Evolutionary conservation across 768 basidiomycete genomes (phyloP), one percentile per base, ranked within the genome.

Genomic region (Lepiota brunneoincarnata): DNA sequence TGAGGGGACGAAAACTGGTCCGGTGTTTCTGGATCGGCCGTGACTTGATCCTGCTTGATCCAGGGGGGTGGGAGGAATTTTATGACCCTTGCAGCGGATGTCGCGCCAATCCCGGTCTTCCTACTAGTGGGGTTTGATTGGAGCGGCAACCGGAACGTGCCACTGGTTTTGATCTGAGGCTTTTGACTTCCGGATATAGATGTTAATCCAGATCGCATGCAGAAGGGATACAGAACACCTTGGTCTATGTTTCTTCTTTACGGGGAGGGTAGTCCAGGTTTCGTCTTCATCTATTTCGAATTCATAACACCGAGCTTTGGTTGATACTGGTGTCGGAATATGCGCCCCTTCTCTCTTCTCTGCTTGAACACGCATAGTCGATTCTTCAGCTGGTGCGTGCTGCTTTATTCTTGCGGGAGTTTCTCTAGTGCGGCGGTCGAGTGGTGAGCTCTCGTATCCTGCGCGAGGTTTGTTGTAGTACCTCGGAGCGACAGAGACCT

Each of bases 211-310:
- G 44, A 11, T 11, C 31, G 24, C 5, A 20, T 20, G 36, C 23
- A 6, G n/a, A 21, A 20, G 18, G 17, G 20, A 48, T 26, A 41
- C 31, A 24, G 35, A 28, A 54, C 47, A 54, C 53, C 53, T 54
- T 47, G 53, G 46, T 34, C 48, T 54, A 39, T 47, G 35, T 47
- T 44, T 52, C 52, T 46, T 54, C 26, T 24, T 45, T 1, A 39
- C 45, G 3, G 53, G 53, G 10, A 54, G 44, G 11, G 53, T 54
- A 26, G 44, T 40, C 53, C 53, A 54, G 4, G 18, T 23, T 41
- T 54, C 53, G 24, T 54, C 53, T 10, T 40, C 39, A 18, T 48
- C 24, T 17, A 14, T 17, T 14, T 20, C 36, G 15, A 35, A 18
- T 1, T 54, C 45, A 11, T 54, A 54, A 14, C 53, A 54, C 11